These are phyloP conservation scores for Paracoccidioides lutzii DNA, from an alignment of 2,329 filamentous ascomycete genomes.

Conservation along the genomic window DNA sequence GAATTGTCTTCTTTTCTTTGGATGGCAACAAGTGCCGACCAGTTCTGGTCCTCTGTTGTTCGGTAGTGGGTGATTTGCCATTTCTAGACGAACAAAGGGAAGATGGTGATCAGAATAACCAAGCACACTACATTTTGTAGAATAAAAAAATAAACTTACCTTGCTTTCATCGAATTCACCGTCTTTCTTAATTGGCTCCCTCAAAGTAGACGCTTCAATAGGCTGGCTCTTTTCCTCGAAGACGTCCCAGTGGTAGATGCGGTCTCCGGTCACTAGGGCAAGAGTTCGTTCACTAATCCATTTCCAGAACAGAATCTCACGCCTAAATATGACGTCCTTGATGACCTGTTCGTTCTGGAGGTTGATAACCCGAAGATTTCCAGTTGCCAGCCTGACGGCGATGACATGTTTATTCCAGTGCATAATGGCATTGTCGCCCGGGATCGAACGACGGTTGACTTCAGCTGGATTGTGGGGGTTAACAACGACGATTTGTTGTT, in stretches of 20 bases:
- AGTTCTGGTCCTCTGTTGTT: slow-evolving; percentile 87
- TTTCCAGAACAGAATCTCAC: slow-evolving; percentile 98
- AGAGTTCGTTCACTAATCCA: slow-evolving; percentile 88
- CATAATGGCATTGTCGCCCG: slow-evolving; percentile 99
- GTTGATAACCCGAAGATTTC: slow-evolving; percentile 96
- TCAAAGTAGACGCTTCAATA: slow-evolving; percentile 87
- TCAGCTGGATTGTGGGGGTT: slow-evolving; percentile 97
- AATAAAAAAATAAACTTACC: slow-evolving; percentile 41
- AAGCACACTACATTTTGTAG: neutral
- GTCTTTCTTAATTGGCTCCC: slow-evolving; percentile 54
- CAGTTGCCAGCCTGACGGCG: slow-evolving; percentile 83
- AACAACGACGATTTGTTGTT: slow-evolving; percentile 88
- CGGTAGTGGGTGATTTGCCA: slow-evolving; percentile 98
- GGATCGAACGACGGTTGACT: slow-evolving; percentile 87
- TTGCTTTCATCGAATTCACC: slow-evolving; percentile 19
- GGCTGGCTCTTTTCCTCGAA: slow-evolving; percentile 60
- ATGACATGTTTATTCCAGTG: slow-evolving; percentile 96
- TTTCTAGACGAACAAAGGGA: neutral
- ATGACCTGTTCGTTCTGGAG: slow-evolving; percentile 85
- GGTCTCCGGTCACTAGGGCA: slow-evolving; percentile 78
- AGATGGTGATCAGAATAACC: neutral
- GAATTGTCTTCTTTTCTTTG: slow-evolving; percentile 60
- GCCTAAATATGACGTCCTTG: slow-evolving; percentile 91
- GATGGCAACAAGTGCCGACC: slow-evolving; percentile 96
- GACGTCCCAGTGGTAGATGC: slow-evolving; percentile 96